Evolutionary conservation across 116 monocot species (phyloP).

Genomic region (Posidonia oceanica): DNA sequence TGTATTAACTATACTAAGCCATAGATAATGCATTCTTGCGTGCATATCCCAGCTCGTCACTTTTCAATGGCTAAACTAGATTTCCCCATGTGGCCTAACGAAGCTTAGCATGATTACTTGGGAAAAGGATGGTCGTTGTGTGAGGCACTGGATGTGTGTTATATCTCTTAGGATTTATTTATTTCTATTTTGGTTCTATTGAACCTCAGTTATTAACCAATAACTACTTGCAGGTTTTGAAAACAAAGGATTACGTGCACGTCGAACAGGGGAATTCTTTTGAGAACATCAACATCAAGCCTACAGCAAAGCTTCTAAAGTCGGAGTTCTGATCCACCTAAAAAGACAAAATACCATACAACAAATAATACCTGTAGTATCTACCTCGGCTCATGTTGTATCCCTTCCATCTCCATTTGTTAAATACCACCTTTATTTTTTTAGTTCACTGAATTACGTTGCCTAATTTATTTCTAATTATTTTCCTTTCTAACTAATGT

Average conservation of each 20-base stretch:
- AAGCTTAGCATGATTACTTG: neutral
- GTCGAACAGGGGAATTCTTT: slow-evolving; percentile 72
- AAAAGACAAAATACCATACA: neutral
- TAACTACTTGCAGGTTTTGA: slow-evolving; percentile 54
- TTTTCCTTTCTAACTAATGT: no score
- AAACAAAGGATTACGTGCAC: slow-evolving; percentile 77
- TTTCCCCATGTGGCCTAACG: no score
- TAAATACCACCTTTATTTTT: no score
- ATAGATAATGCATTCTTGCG: no score
- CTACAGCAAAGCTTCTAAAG: slow-evolving; percentile 64
- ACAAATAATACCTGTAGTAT: slow-evolving; percentile 1
- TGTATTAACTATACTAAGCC: no score
- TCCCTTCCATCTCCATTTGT: neutral
- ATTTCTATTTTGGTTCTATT: neutral
- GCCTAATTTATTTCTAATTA: no score
- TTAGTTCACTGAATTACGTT: no score
- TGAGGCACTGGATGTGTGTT: neutral
- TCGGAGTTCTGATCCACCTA: slow-evolving; percentile 54
- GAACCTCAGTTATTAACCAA: neutral
- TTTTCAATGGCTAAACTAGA: no score
- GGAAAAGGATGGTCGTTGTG: neutral
- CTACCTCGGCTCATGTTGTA: neutral
- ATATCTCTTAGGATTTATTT: neutral
- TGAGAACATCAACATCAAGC: slow-evolving; percentile 49
- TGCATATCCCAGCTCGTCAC: no score